These are phyloP conservation scores for Pseudogymnoascus sp. DNA, from an alignment of 2,329 filamentous ascomycete species.

Conservation along the genomic window DNA sequence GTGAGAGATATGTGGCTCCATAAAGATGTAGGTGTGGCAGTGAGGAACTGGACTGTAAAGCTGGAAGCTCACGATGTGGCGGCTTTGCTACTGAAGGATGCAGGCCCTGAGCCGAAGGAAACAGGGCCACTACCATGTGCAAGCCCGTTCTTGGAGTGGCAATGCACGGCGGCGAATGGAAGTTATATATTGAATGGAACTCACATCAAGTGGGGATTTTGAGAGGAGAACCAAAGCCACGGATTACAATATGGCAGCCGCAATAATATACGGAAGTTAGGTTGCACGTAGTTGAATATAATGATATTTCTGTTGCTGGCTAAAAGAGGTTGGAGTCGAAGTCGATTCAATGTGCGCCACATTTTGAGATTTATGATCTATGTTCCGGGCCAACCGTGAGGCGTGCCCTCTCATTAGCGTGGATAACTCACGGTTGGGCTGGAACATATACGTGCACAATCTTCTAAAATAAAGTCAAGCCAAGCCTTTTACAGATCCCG, in stretches of 20 bases:
- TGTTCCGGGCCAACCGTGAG: too few relatives aligned
- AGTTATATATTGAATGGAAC: background rate
- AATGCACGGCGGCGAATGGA: background rate
- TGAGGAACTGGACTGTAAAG: constrained; percentile 20
- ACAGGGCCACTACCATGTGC: background rate
- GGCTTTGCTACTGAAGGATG: constrained; percentile 19
- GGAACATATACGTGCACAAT: too few relatives aligned
- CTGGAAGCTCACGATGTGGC: constrained; percentile 20
- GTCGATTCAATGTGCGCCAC: background rate
- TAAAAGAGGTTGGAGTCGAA: background rate
- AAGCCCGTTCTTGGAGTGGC: constrained; percentile 3
- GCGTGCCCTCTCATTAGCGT: too few relatives aligned
- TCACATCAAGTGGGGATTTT: background rate
- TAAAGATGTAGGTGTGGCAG: constrained; percentile 17
- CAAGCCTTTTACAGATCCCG: background rate
- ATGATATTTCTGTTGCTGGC: background rate
- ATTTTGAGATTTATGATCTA: too few relatives aligned
- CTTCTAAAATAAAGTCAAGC: background rate
- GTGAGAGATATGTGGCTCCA: constrained; percentile 24
- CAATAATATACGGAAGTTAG: too few relatives aligned
- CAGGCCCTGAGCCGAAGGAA: background rate
- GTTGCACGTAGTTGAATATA: too few relatives aligned
- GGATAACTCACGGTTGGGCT: too few relatives aligned
- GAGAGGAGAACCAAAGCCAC: background rate
- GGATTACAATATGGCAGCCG: too few relatives aligned